Evolutionary conservation across 306 rosid genomes (phyloP).

Genomic region (Inga laurina): DNA sequence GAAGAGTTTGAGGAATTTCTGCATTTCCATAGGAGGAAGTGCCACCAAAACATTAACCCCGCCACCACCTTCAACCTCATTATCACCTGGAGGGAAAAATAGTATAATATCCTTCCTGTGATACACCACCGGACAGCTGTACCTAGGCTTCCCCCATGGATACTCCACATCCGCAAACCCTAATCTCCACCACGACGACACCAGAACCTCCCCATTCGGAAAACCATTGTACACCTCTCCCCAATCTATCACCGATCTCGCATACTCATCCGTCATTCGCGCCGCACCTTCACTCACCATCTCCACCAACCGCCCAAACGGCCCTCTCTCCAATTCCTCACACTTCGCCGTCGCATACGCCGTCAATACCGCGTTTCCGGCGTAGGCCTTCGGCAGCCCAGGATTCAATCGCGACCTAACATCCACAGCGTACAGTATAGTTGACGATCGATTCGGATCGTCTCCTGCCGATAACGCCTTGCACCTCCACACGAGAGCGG

Average conservation of each 20-base stretch:
- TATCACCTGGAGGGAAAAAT: constrained; percentile 50
- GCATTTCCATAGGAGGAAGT: constrained; percentile 63
- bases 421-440: constrained; percentile 63
- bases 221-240: constrained; percentile 66
- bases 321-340: constrained; percentile 40
- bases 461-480: constrained; percentile 48
- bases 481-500: constrained; percentile 72
- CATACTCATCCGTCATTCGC: constrained; percentile 69
- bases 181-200: constrained; percentile 83
- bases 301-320: constrained; percentile 53
- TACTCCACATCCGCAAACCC: constrained; percentile 73
- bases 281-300: constrained; percentile 57
- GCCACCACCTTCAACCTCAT: constrained; percentile 19
- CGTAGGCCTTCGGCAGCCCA: constrained; percentile 39
- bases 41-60: constrained; percentile 57
- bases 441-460: constrained; percentile 46
- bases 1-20: constrained; percentile 48
- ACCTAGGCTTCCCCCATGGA: constrained; percentile 85
- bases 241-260: constrained; percentile 65
- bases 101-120: constrained; percentile 66
- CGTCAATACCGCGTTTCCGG: constrained; percentile 57
- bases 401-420: constrained; percentile 54
- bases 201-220: constrained; percentile 72
- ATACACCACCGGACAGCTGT: constrained; percentile 66
- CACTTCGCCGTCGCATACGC: constrained; percentile 49